Evolutionary conservation across 331 rosid genomes (phyloP).

Genomic region (Ulmus americana): DNA sequence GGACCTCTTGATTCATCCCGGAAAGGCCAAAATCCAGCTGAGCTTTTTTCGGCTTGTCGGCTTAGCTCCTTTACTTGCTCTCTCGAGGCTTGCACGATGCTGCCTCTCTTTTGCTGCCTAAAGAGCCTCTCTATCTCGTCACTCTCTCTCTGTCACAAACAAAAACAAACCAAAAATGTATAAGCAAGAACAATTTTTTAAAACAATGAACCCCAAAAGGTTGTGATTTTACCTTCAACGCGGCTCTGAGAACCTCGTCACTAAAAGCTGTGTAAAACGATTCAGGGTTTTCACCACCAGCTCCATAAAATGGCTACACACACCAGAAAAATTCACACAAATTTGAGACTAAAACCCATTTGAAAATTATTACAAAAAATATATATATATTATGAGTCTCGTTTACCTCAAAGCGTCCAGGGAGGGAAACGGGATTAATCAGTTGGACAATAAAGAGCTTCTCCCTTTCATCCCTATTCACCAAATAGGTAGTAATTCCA

Average conservation of each 20-base stretch:
- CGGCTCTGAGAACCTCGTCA: slow-evolving; percentile 48
- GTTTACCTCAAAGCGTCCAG: slow-evolving; percentile 42
- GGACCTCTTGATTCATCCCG: slow-evolving; percentile 31
- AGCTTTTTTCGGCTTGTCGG: slow-evolving; percentile 15
- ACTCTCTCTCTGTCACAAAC: slow-evolving; percentile 26
- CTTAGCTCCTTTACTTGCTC: slow-evolving; percentile 37
- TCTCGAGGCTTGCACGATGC: slow-evolving; percentile 40
- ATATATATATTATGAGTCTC: not conserved
- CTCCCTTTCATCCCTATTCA: slow-evolving; percentile 53
- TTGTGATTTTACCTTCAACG: slow-evolving; percentile 32
- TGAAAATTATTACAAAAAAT: not conserved
- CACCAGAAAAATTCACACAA: not conserved
- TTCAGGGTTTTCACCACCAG: slow-evolving; percentile 49
- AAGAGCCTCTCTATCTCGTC: slow-evolving; percentile 38
- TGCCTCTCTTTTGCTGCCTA: slow-evolving; percentile 34
- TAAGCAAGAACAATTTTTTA: not conserved
- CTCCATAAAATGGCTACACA: slow-evolving; percentile 38
- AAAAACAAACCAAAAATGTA: not conserved
- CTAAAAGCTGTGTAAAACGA: slow-evolving; percentile 59
- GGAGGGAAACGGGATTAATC: slow-evolving; percentile 35
- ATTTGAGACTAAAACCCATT: not conserved
- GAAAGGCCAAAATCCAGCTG: slow-evolving; percentile 37
- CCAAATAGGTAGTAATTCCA: slow-evolving; percentile 45
- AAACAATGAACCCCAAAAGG: not conserved
- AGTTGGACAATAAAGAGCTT: slow-evolving; percentile 38